A percentile compares a stretch with the other conserved stretches of the same genome.
phyloP scores from a whole-genome alignment of 2,329 filamentous ascomycete species.

The Trichoderma sp. region DNA sequence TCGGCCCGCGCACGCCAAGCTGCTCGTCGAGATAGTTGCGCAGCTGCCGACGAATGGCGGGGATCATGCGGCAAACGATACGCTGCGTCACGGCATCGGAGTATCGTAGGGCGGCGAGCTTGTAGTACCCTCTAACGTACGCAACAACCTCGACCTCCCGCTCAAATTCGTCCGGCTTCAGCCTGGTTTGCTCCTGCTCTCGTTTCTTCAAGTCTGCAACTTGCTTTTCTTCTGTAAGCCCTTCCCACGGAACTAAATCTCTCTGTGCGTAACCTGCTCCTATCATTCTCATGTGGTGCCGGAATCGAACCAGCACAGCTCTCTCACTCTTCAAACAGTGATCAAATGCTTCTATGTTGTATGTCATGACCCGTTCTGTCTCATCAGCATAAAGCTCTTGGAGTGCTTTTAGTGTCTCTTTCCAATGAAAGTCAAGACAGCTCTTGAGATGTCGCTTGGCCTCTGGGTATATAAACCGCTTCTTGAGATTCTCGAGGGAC shows the following conservation, averaged over 20 bases:
- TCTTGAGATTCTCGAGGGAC: conserved; percentile 52
- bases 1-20: conserved; percentile 46
- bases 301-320: conserved; percentile 50
- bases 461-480: conserved; percentile 55
- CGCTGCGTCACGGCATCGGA: conserved; percentile 58
- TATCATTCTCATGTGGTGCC: conserved; percentile 55
- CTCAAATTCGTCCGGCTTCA: conserved; percentile 62
- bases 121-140: conserved; percentile 70
- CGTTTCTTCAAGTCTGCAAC: conserved; percentile 49
- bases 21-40: conserved; percentile 49
- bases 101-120: conserved; percentile 66
- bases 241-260: conserved; percentile 46
- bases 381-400: conserved; percentile 57
- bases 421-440: conserved; percentile 49
- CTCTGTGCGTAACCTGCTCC: conserved; percentile 40
- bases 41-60: conserved; percentile 47
- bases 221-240: conserved; percentile 54
- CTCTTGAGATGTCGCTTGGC: conserved; percentile 48
- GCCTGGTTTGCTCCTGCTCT: conserved; percentile 48
- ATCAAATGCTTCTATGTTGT: conserved; percentile 54
- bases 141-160: conserved; percentile 65
- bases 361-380: conserved; percentile 59
- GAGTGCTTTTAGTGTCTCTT: conserved; percentile 45
- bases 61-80: conserved; percentile 54
- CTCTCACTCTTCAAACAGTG: conserved; percentile 53